Percentiles rank a stretch among this genome's conserved stretches.
These are phyloP conservation scores for Eimeria praecox DNA, from an alignment of 169 alveolate species.

Conservation along the genomic window DNA sequence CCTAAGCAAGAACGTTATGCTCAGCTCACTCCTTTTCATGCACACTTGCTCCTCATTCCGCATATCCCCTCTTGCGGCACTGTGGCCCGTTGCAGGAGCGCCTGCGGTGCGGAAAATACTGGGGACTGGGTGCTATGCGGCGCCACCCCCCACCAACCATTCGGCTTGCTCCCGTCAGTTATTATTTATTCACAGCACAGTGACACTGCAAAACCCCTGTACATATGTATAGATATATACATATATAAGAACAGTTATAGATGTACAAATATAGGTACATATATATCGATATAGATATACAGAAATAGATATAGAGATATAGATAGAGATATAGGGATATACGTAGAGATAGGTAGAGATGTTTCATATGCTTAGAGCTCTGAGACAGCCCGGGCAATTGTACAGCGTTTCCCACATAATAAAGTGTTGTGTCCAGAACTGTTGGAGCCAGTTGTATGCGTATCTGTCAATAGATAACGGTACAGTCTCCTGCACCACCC, in stretches of 20 bases:
- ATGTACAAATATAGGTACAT: neutral
- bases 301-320: neutral
- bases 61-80: neutral
- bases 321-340: too few relatives aligned
- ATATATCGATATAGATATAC: neutral
- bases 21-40: neutral
- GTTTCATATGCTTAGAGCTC: neutral
- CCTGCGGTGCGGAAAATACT: conserved; percentile 22
- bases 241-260: neutral
- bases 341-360: neutral
- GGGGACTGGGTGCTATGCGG: conserved; percentile 69
- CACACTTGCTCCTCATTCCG: neutral
- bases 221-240: neutral
- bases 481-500: neutral
- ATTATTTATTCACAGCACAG: neutral
- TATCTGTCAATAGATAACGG: neutral
- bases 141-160: conserved; percentile 43
- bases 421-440: too few relatives aligned
- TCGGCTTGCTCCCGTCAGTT: conserved; percentile 38
- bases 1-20: too few relatives aligned
- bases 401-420: neutral
- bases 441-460: too few relatives aligned
- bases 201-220: neutral
- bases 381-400: neutral
- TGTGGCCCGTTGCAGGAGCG: conserved; percentile 4